Evolutionary conservation across 2,329 filamentous ascomycete species (phyloP), one percentile per base, ranked within the genome.

Genomic region (Endocalyx cinctus): DNA sequence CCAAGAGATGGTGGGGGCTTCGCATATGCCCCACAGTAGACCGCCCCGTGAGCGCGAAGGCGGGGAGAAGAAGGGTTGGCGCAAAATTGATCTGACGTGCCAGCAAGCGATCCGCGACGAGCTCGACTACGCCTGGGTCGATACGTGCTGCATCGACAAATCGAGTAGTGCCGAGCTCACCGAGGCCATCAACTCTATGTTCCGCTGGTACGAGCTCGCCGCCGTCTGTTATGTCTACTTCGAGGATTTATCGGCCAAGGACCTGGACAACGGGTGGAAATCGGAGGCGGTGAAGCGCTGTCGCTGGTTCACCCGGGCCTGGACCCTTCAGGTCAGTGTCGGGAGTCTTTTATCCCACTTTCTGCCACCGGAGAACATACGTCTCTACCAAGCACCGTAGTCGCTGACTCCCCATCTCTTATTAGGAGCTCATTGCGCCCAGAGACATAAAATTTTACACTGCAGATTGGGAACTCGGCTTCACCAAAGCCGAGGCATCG

Each of bases 121-220:
- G 4, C 20, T 17, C 6, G n/a, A 25, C 13, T 35, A 31, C n/a
- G 17, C 17, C 10, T 35, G 33, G 33, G 19, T 35, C 20, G 33
- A 35, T 13, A 35, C 33, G 3, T 35, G 33, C 16, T 35, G 33
- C 10, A 35, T 29, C 13, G 16, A 27, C 15, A 35, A 31, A 13
- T 22, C n/a, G 12, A 31, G 33, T 23, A 35, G 20, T 17, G 33
- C 28, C 19, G 23, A 19, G 20, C 27, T 31, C 8, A 28, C 32
- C 6, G 32, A 29, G 12, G 17, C 17, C 15, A 17, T 17, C 10
- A 4, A n/a, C n/a, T n/a, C n/a, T n/a, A n/a, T n/a, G n/a, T n/a
- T n/a, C n/a, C n/a, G n/a, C n/a, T n/a, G n/a, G n/a, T n/a, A n/a
- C n/a, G n/a, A n/a, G n/a, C n/a, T n/a, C n/a, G n/a, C n/a, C n/a